These are phyloP conservation scores for Mucor plumbeus DNA, from an alignment of 371 early-diverging fungal species.

Conservation along the genomic window DNA sequence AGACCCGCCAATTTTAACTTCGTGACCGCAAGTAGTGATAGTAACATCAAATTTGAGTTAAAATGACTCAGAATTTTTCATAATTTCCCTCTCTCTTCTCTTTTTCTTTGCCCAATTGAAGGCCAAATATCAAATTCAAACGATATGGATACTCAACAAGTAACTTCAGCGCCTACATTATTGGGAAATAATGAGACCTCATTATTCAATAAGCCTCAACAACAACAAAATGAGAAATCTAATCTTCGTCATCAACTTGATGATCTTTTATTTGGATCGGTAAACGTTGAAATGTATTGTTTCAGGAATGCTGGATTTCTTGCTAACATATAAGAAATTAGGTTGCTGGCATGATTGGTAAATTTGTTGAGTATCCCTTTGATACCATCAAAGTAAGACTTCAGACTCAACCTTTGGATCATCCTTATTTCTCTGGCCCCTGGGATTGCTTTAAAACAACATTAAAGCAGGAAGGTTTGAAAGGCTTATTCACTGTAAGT, in stretches of 20 bases:
- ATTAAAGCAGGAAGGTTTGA: conserved; percentile 73
- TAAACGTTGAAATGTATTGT: conserved; percentile 12
- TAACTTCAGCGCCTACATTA: conserved; percentile 3
- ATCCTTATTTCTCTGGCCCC: conserved; percentile 79
- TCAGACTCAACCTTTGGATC: conserved; percentile 83
- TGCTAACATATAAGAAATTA: conserved; percentile 17
- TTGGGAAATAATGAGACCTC: conserved; percentile 3
- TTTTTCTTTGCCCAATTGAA: conserved; percentile 4
- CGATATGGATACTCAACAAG: conserved; percentile 26
- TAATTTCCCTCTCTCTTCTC: not conserved
- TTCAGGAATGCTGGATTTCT: not conserved
- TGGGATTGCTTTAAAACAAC: conserved; percentile 82
- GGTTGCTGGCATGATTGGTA: conserved; percentile 90
- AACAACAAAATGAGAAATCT: conserved; percentile 13
- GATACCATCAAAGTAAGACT: conserved; percentile 97
- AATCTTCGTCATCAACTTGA: conserved; percentile 30
- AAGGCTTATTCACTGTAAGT: conserved; percentile 80
- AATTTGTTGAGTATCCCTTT: conserved; percentile 95
- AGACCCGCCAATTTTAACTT: not conserved
- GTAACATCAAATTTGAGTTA: conserved; percentile 5
- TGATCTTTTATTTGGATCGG: conserved; percentile 42
- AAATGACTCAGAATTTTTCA: conserved; percentile 7
- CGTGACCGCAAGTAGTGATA: not conserved
- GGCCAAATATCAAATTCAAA: not conserved
- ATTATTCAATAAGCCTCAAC: conserved; percentile 6